Percentiles rank a stretch among this genome's conserved stretches.
phyloP scores from a whole-genome alignment of 225 moss, liverwort and hornwort genomes.

The Antitrichia curtipendula region DNA sequence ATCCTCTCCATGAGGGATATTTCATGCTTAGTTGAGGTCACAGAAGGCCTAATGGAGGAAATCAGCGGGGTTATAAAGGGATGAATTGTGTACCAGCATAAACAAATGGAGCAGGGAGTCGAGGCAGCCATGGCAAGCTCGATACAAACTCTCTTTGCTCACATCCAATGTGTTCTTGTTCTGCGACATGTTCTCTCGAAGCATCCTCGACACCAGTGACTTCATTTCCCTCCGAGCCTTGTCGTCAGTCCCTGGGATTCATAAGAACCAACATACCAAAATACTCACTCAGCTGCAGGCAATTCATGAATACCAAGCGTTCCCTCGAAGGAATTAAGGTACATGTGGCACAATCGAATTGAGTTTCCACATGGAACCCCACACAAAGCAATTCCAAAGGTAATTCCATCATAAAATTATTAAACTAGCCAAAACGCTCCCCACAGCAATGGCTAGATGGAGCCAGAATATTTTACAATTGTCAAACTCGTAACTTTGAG shows the following conservation, averaged over 20 bases:
- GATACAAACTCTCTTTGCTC: conserved; percentile 76
- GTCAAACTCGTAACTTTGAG: background rate
- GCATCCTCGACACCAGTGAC: conserved; percentile 67
- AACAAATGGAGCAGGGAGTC: conserved; percentile 74
- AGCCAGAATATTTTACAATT: too few species aligned
- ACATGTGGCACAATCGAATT: too few species aligned
- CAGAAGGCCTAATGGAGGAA: background rate
- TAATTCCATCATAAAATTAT: too few species aligned
- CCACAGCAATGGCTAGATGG: too few species aligned
- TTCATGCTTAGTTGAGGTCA: too few species aligned
- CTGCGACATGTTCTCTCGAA: conserved; percentile 71
- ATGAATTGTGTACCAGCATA: conserved; percentile 26
- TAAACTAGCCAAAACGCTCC: too few species aligned
- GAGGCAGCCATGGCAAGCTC: conserved; percentile 66
- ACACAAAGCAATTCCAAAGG: too few species aligned
- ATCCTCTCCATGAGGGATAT: too few species aligned
- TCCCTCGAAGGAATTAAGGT: too few species aligned
- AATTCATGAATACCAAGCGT: background rate
- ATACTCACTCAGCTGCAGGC: background rate
- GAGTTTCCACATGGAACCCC: too few species aligned
- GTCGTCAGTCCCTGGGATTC: conserved; percentile 47
- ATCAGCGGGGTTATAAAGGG: too few species aligned
- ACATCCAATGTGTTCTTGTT: conserved; percentile 58
- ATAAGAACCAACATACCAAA: background rate
- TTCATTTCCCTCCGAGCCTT: conserved; percentile 87